A percentile compares a stretch with the other conserved stretches of the same genome.
Evolutionary conservation across 2,329 filamentous ascomycete genomes (phyloP).

Genomic region (Aspergillus oerlinghausenensis): DNA sequence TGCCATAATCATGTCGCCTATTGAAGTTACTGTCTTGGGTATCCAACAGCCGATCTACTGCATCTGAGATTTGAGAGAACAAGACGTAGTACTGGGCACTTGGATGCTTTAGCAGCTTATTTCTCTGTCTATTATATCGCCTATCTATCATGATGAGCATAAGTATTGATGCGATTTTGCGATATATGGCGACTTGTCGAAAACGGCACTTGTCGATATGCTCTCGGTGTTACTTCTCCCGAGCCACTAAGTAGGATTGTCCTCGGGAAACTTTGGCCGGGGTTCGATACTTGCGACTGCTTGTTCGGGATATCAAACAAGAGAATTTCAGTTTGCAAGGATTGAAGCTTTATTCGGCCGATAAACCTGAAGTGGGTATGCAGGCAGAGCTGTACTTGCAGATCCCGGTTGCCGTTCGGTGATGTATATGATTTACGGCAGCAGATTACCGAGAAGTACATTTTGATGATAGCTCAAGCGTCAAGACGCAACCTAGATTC

Average conservation of each 20-base stretch:
- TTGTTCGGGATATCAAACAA: background rate
- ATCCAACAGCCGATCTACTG: conserved; percentile 3
- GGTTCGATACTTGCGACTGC: background rate
- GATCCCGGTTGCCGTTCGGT: background rate
- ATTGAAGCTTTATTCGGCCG: background rate
- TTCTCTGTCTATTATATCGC: background rate
- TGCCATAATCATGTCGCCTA: conserved; percentile 7
- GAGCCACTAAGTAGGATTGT: background rate
- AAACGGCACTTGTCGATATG: background rate
- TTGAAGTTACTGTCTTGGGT: conserved; percentile 3
- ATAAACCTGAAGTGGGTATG: background rate
- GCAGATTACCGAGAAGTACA: too few relatives aligned
- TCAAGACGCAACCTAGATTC: conserved; percentile 1
- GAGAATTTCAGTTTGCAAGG: too few relatives aligned
- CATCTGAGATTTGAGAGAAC: background rate
- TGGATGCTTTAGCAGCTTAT: background rate
- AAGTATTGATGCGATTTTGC: background rate
- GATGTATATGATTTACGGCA: background rate
- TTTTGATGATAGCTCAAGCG: background rate
- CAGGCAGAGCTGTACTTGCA: too few relatives aligned
- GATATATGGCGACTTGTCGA: background rate
- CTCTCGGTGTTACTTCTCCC: conserved; percentile 1
- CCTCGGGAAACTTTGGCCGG: background rate
- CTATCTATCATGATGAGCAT: background rate
- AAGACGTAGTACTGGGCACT: background rate